phyloP scores from a whole-genome alignment of 2,329 filamentous ascomycete genomes.

The Metarhizium guizhouense region DNA sequence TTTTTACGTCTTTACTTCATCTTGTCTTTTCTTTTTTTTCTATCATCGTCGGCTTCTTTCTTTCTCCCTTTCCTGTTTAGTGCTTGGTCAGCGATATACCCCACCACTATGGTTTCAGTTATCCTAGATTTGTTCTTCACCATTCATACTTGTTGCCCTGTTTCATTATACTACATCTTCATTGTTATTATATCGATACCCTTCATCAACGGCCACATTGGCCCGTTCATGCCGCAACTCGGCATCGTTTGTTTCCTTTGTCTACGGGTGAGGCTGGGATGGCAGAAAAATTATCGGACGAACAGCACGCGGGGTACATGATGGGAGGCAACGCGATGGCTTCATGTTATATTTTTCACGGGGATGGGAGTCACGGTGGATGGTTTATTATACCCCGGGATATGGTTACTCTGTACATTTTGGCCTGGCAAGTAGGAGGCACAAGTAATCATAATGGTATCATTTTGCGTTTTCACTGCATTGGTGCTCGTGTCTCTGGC shows the following conservation, averaged over 20 bases:
- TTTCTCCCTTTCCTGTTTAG: background rate
- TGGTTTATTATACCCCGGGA: background rate
- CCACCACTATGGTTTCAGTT: background rate
- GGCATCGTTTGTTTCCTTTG: background rate
- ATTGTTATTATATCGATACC: constrained; percentile 1
- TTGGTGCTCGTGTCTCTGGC: background rate
- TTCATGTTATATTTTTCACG: background rate
- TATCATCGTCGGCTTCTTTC: background rate
- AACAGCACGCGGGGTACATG: background rate
- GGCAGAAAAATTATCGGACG: background rate
- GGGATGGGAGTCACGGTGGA: background rate
- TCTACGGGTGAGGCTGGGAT: background rate
- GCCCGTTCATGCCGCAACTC: background rate
- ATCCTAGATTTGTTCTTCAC: background rate
- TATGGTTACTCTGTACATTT: background rate
- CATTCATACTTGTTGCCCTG: background rate
- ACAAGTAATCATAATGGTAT: background rate
- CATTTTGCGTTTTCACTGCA: background rate
- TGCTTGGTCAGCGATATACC: constrained; percentile 1
- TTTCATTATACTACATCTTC: background rate
- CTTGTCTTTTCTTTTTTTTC: background rate
- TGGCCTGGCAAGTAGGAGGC: background rate
- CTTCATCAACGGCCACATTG: background rate
- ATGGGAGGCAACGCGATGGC: background rate
- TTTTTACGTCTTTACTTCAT: constrained; percentile 5